Percentiles rank a stretch among this genome's conserved stretches.
phyloP scores from a whole-genome alignment of 2,329 filamentous ascomycete genomes.

The Xylariaceae sp. region DNA sequence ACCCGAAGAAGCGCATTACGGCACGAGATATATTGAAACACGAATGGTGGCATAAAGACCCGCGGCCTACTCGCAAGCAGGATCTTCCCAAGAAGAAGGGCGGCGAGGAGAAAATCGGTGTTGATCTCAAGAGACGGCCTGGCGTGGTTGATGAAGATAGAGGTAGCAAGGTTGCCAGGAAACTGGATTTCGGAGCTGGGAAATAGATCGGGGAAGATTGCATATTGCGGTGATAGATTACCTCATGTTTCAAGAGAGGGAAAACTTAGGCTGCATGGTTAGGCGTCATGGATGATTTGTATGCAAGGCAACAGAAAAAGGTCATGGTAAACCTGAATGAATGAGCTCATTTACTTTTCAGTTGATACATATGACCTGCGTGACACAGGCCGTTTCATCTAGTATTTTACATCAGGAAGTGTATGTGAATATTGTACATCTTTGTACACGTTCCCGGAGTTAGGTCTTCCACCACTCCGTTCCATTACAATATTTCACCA shows the following conservation, averaged over 20 bases:
- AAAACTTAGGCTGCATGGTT: conserved; percentile 6
- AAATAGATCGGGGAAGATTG: conserved; percentile 28
- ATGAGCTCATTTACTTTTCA: not conserved
- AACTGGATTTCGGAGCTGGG: conserved; percentile 67
- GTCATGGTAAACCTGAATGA: not conserved
- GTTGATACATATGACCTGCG: too few species aligned
- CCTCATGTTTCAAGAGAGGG: too few species aligned
- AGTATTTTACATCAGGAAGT: conserved; percentile 15
- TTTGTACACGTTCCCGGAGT: conserved; percentile 13
- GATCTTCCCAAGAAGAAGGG: conserved; percentile 75
- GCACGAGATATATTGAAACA: conserved; percentile 76
- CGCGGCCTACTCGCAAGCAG: conserved; percentile 75
- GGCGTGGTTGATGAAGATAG: conserved; percentile 67
- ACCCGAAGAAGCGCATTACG: conserved; percentile 80
- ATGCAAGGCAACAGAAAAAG: not conserved
- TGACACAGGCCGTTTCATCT: too few species aligned
- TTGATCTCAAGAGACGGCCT: conserved; percentile 74
- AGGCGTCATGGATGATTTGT: conserved; percentile 18
- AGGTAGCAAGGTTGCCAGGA: conserved; percentile 73
- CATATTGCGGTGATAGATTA: too few species aligned
- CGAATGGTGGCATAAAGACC: conserved; percentile 80
- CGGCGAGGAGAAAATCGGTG: conserved; percentile 69
- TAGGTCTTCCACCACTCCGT: not conserved
- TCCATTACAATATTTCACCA: conserved; percentile 21
- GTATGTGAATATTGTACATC: conserved; percentile 24